Evolutionary conservation across 805 yeast genomes (phyloP), one percentile per base, ranked within the genome.

Genomic region (Candida alai): DNA sequence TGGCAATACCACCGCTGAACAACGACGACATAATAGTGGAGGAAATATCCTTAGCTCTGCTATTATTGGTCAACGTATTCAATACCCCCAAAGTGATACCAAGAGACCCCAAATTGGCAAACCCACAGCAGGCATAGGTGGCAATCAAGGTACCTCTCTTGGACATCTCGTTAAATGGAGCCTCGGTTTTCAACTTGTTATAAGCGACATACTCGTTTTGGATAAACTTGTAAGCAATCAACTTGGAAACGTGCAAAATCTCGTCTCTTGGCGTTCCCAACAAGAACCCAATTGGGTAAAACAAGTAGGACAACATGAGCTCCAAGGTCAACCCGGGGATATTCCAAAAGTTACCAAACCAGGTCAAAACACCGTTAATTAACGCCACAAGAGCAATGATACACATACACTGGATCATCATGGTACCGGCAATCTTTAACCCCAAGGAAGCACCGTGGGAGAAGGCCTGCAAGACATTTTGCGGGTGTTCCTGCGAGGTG

Each of bases 281-380:
- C 33, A 77, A 60, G 65, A 77, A 77, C 2, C 79, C 69, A 20
- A 74, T 68, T 6, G 84, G 84, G 50, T 76, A 77, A 40, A 78
- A 65, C 31, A 77, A 48, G 58, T 78, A 77, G 18, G 80, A 73
- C 36, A 70, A 53, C 47, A 77, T 76, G 56, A 74, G 65, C 48
- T 76, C 77, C 46, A 77, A 56, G 8, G 78, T 67, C 42, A 77
- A 66, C 9, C 51, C 47, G 18, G 64, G 49, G 44, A 78, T 77
- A 43, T 75, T 74, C 83, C 82, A 77, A 60, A 72, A 77, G 31
- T 66, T 62, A 40, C 80, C 82, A 42, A 77, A 78, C 76, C 79
- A 76, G 4, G 74, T 65, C 41, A 77, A 63, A 17, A 77, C 48
- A 6, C 73, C 80, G 48, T 77, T 74, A 46, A 71, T 52, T 45